Evolutionary conservation across 495 filamentous ascomycete genomes (phyloP), one percentile per base, ranked within the genome.

Genomic region (Podospora sp.): DNA sequence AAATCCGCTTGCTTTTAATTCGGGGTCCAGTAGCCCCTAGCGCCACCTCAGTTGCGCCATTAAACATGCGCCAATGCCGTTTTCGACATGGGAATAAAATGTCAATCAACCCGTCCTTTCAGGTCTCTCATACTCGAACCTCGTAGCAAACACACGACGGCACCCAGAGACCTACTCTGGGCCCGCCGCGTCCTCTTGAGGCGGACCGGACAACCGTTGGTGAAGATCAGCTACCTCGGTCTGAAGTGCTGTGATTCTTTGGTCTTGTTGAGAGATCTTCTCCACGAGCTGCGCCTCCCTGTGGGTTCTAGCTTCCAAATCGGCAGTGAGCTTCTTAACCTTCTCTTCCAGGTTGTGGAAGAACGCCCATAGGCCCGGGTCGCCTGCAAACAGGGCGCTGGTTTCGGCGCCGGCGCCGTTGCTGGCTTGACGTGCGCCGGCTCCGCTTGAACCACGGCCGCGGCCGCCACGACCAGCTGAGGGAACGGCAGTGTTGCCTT

Each of bases 321-420:
- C 73, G 9, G 77, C 73, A 9, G 68, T 68, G 46, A 81, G 72
- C 25, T 72, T 65, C 60, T 82, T 80, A 14, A 85, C 72, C 68
- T 78, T 76, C 2, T 81, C 81, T 49, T 86, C 83, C 14, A 86
- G 75, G n/a, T 74, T 76, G 46, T 84, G 82, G 55, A 85, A 78
- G 68, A 85, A 85, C 5, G 78, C 67, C 81, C 79, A 84, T 11
- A 86, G 66, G 20, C 75, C 76, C 55, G 77, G 76, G 29, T 85
- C 83, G 22, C 46, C 63, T 7, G 78, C 74, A 60, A 82, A 82
- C 18, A 83, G 71, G 60, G 80, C 83, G 66, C 78, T 81, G 62
- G 69, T 79, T 57, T 77, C 80, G 53, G 77, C 76, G 33, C 56
- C 53, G 7, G 46, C 40, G 12, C 70, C 68, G 52, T 65, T 72